Evolutionary conservation across 2,329 filamentous ascomycete species (phyloP), one percentile per base, ranked within the genome.

Genomic region (Conoideocrella luteorostrata): DNA sequence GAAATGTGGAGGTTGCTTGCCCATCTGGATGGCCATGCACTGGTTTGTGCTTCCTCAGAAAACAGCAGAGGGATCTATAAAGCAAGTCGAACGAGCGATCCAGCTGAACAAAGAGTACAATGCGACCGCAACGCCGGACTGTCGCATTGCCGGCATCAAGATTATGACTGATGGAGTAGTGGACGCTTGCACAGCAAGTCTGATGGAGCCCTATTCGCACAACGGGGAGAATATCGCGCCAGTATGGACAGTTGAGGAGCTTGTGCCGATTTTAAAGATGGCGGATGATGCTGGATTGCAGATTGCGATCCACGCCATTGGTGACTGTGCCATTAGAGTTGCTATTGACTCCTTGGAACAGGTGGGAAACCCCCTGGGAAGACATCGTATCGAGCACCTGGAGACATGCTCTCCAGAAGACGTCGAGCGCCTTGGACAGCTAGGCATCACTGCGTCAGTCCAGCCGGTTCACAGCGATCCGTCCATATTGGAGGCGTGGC

Each of bases 381-480:
- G 80, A 5, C 79, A 81, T 43, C 70, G 79, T 20, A 78, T 83
- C 52, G 79, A 83, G 59, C 80, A 84, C 52, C 62, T 84, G 6
- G 80, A 84, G 57, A 66, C 82, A 23, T 68, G 77, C 1, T 68
- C 68, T 0, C 68, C 70, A 1, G 66, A 68, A 45, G 79, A 82
- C 51, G 79, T 75, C 1, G 65, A 62, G 15, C 65, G 78, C 1
- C 66, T 84, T 2, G 79, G 77, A 1, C 52, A 61, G 18, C 61
- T 79, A 1, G 76, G 78, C 37, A 76, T 83, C 60, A 78, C 74
- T 4, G 75, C 75, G 0, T 76, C 72, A 3, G 66, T 79, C 24
- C 74, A 78, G 49, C 72, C 75, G 0, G 74, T 78, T 4, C 75
- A 78, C 26, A 13, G 15, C 6, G 74, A 78, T 47, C 79, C 79